Base-by-base conservation (phyloP, 306 rosid genomes). In the Gillenia trifoliata region DNA sequence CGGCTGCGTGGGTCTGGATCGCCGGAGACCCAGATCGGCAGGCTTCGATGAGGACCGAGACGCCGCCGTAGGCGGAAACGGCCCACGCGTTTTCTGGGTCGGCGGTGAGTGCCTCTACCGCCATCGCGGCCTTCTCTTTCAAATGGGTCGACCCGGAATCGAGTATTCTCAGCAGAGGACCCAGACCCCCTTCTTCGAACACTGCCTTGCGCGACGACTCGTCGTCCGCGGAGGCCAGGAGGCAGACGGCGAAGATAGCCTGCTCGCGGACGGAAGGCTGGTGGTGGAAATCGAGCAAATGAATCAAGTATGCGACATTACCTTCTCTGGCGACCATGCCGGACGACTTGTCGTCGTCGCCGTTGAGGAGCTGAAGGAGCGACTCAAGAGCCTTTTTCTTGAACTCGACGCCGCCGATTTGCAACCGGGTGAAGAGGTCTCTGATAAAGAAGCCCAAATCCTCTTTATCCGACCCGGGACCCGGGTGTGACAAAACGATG, bases 1-100 rank as follows among this genome's bases (percentile, higher is more conserved):
- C 90, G 10, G 61, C 80, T 0, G 89, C 83, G 70, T 84, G 69
- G 26, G 81, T 29, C 62, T 81, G 90, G 11, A 74, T 65, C n/a
- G 68, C 66, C 6, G 84, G 79, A 11, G 88, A 73, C 5, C 88
- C 90, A 31, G 90, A 86, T 74, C 90, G 86, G 66, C 86, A 81
- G 5, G 86, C 84, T 34, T 86, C 88, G 73, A 84, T 76, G 15
- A 86, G 28, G 3, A 86, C 43, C 3, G 77, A n/a, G 4, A 86
- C 79, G 40, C 88, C 90, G 23, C 88, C 90, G 33, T 86, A 86
- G 1, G 90, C 90, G 11, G 88, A 79, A 9, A 86, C 70, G 0
- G 90, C 90, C 90, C 90, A 86, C n/a, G 86, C 83, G 56, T 84
- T 84, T 54, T 86, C 88, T 10, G 86, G 52, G 68, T 86, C 86